These are phyloP conservation scores for Mariannaea sp. DNA, from an alignment of 2,329 filamentous ascomycete species.

Conservation along the genomic window DNA sequence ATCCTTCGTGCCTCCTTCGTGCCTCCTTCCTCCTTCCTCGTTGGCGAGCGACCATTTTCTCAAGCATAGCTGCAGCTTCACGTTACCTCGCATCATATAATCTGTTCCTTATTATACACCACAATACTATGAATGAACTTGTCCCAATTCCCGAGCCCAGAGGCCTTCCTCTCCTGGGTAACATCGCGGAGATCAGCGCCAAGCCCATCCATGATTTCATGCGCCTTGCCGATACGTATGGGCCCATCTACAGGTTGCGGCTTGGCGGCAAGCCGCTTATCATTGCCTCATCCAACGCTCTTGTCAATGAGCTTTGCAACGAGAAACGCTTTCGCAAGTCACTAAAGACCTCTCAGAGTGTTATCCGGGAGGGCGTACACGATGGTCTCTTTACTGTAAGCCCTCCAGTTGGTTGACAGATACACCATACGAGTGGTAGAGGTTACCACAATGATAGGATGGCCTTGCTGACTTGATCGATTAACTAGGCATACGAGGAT, in stretches of 20 bases:
- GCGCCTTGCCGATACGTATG: constrained; percentile 67
- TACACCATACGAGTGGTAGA: too few species aligned
- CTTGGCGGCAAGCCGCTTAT: constrained; percentile 37
- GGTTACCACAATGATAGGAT: too few species aligned
- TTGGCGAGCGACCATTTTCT: too few species aligned
- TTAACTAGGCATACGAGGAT: constrained; percentile 49
- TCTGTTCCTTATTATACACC: background rate
- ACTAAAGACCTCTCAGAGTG: constrained; percentile 52
- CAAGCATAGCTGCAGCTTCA: background rate
- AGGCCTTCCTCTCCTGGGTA: constrained; percentile 68
- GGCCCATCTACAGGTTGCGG: constrained; percentile 31
- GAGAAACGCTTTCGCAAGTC: constrained; percentile 69
- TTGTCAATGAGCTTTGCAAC: constrained; percentile 68
- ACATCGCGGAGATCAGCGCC: constrained; percentile 65
- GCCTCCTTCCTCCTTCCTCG: background rate
- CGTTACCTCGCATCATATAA: too few species aligned
- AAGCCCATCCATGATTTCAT: constrained; percentile 61
- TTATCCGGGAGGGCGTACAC: constrained; percentile 64
- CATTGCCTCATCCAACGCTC: constrained; percentile 56
- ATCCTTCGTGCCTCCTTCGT: background rate
- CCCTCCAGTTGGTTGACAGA: too few species aligned
- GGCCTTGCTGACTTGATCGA: constrained; percentile 29
- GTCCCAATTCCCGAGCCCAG: constrained; percentile 65
- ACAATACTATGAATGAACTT: constrained; percentile 40
- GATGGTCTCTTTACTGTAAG: constrained; percentile 72